A percentile compares a stretch with the other conserved stretches of the same genome.
Evolutionary conservation across 177 flowering plant genomes (phyloP).

Genomic region (Vitis hybrid): DNA sequence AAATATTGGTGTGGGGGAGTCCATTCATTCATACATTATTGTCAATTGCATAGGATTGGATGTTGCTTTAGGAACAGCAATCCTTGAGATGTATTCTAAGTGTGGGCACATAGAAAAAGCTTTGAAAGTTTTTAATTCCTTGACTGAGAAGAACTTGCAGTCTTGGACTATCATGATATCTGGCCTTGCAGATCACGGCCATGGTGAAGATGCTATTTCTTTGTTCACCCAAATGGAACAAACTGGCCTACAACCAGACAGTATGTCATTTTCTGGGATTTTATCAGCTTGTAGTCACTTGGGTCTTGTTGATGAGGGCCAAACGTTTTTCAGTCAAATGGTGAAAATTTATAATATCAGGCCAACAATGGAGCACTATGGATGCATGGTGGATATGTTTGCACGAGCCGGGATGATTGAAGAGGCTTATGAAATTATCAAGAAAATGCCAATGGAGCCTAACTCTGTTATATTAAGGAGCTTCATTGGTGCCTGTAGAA

Average conservation of each 20-base stretch:
- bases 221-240: conserved; percentile 46
- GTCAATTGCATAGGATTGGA: conserved; percentile 34
- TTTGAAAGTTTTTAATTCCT: conserved; percentile 34
- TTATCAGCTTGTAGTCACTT: conserved; percentile 59
- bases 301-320: conserved; percentile 46
- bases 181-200: conserved; percentile 49
- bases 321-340: conserved; percentile 41
- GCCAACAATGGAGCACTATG: conserved; percentile 65
- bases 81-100: conserved; percentile 59
- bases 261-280: conserved; percentile 41
- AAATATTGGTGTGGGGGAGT: conserved; percentile 35
- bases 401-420: conserved; percentile 59
- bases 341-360: conserved; percentile 28
- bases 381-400: conserved; percentile 64
- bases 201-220: conserved; percentile 39
- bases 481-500: conserved; percentile 50
- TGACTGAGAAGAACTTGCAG: conserved; percentile 48
- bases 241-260: conserved; percentile 43
- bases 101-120: conserved; percentile 55
- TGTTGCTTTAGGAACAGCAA: conserved; percentile 53
- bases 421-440: conserved; percentile 45
- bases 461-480: conserved; percentile 55
- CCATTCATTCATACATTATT: conserved; percentile 38
- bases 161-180: conserved; percentile 62
- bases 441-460: conserved; percentile 51